A percentile compares a stretch with the other conserved stretches of the same genome.
Conservation (phyloP, 257 asterid genomes). For the Gentiana straminea region DNA sequence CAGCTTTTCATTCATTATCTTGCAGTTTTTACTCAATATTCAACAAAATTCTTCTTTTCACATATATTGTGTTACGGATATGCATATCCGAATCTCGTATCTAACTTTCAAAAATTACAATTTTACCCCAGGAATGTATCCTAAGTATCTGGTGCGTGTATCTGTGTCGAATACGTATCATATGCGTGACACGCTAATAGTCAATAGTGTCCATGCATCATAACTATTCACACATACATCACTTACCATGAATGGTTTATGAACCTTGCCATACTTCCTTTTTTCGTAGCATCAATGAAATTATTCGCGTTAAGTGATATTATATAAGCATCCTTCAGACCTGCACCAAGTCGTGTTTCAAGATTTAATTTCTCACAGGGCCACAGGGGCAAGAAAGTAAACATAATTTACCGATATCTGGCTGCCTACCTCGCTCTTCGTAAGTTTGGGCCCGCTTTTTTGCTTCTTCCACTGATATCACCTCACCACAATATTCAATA, state of each 20-base stretch:
- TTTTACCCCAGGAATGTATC: too few relatives aligned
- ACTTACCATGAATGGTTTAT: slow-evolving; percentile 92
- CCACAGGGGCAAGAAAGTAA: slow-evolving; percentile 8
- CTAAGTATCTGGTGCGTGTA: too few relatives aligned
- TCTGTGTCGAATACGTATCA: too few relatives aligned
- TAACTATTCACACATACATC: background rate
- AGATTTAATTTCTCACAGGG: slow-evolving; percentile 11
- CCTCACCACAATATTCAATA: slow-evolving; percentile 89
- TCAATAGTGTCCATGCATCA: too few relatives aligned
- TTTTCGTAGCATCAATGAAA: slow-evolving; percentile 73
- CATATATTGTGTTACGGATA: too few relatives aligned
- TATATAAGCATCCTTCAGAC: slow-evolving; percentile 69
- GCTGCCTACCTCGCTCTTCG: slow-evolving; percentile 58
- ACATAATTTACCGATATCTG: slow-evolving; percentile 8
- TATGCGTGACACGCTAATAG: too few relatives aligned
- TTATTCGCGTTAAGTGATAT: slow-evolving; percentile 61
- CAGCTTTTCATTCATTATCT: too few relatives aligned
- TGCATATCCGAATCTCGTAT: too few relatives aligned
- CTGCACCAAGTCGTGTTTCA: slow-evolving; percentile 33
- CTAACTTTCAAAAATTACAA: too few relatives aligned
- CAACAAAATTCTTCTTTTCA: too few relatives aligned
- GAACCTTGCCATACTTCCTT: slow-evolving; percentile 84
- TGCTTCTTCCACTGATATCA: slow-evolving; percentile 73
- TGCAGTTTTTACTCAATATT: too few relatives aligned
- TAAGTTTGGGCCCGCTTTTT: slow-evolving; percentile 54